These are phyloP conservation scores for Didymellaceae sp. DNA, from an alignment of 2,329 filamentous ascomycete species.

Conservation along the genomic window DNA sequence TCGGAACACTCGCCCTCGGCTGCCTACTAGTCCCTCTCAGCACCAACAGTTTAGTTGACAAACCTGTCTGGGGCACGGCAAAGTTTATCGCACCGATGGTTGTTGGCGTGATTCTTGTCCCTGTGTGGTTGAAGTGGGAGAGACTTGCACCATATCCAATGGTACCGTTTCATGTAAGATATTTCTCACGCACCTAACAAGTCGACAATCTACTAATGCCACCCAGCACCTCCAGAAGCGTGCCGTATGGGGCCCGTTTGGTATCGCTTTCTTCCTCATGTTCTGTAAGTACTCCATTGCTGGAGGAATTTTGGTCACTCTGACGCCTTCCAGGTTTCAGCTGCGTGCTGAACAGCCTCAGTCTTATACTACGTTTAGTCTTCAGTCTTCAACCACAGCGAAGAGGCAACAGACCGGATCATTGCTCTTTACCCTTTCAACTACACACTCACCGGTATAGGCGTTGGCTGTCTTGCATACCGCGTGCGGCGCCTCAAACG, in stretches of 20 bases:
- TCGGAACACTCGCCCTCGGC: slow-evolving; percentile 56
- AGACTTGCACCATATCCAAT: slow-evolving; percentile 58
- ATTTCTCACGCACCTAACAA: background rate
- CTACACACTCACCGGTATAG: slow-evolving; percentile 64
- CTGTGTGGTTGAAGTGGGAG: slow-evolving; percentile 63
- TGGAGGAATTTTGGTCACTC: too few relatives aligned
- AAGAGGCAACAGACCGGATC: slow-evolving; percentile 64
- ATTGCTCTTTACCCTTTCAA: slow-evolving; percentile 64
- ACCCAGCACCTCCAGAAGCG: slow-evolving; percentile 64
- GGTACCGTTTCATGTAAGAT: slow-evolving; percentile 61
- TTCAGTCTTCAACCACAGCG: slow-evolving; percentile 66
- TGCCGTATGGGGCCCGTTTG: slow-evolving; percentile 66
- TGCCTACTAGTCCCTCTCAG: slow-evolving; percentile 61
- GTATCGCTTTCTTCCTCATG: slow-evolving; percentile 54
- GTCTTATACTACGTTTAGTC: too few relatives aligned
- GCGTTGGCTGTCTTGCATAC: slow-evolving; percentile 63
- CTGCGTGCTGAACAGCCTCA: too few relatives aligned
- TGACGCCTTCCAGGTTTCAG: too few relatives aligned
- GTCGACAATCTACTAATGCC: background rate
- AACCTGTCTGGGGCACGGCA: slow-evolving; percentile 59
- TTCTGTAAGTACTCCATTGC: slow-evolving; percentile 16
- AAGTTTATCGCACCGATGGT: slow-evolving; percentile 60
- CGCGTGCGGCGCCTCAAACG: slow-evolving; percentile 64
- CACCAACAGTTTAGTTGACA: slow-evolving; percentile 56
- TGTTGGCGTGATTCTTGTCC: slow-evolving; percentile 58